Percentiles rank a stretch among this genome's conserved stretches.
Conservation (phyloP, 257 asterid species). For the Solanum appendiculatum region DNA sequence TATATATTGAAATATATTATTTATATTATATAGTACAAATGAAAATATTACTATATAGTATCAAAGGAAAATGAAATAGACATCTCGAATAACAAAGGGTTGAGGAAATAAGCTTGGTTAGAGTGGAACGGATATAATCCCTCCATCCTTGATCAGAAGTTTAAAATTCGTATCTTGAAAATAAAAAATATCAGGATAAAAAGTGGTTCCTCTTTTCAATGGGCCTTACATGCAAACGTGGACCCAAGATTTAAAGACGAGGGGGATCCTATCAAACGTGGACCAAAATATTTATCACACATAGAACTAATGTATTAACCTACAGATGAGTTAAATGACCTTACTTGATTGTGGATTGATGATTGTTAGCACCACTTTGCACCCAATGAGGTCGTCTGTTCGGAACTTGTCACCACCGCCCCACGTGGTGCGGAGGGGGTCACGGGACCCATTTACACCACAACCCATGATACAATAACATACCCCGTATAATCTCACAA, state of each 20-base stretch:
- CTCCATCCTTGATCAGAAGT: not conserved
- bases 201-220: not conserved
- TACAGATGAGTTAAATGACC: not conserved
- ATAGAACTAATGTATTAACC: not conserved
- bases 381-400: not conserved
- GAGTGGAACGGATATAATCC: not conserved
- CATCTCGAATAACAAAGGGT: not conserved
- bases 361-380: not conserved
- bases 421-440: not conserved
- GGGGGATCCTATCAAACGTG: not conserved
- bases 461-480: not conserved
- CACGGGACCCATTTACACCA: not conserved
- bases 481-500: not conserved
- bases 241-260: not conserved
- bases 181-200: no score
- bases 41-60: not conserved
- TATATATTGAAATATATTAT: not conserved
- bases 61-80: not conserved
- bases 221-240: not conserved
- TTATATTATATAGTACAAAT: not conserved
- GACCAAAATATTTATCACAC: no score
- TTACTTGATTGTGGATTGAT: not conserved
- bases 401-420: not conserved
- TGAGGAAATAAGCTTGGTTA: not conserved
- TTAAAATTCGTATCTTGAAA: not conserved